Evolutionary conservation across 441 rosid species (phyloP).

Genomic region (Jatropha multifida): DNA sequence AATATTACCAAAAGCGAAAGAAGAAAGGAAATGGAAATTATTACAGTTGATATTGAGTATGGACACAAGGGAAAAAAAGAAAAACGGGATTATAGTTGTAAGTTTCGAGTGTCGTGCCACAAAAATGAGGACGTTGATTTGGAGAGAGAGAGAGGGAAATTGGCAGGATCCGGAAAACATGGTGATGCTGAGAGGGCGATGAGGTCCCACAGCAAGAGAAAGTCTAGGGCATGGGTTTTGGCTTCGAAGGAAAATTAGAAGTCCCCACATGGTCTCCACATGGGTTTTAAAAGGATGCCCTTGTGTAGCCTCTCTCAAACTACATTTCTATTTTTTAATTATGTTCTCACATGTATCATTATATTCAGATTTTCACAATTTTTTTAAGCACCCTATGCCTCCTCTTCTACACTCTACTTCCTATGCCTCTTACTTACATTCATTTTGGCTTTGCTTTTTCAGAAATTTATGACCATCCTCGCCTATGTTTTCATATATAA

Average conservation of each 20-base stretch:
- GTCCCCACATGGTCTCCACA: slow-evolving; percentile 56
- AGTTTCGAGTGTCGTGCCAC: not conserved
- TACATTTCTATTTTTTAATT: too few relatives aligned
- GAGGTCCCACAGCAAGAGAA: slow-evolving; percentile 37
- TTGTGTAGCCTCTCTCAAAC: slow-evolving; percentile 18
- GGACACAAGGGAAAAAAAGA: not conserved
- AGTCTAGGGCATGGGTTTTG: slow-evolving; percentile 35
- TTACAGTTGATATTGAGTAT: not conserved
- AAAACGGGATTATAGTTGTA: not conserved
- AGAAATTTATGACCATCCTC: too few relatives aligned
- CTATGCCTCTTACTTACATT: too few relatives aligned
- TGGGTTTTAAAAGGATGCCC: slow-evolving; percentile 36
- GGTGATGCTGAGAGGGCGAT: slow-evolving; percentile 34
- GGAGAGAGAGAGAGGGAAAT: slow-evolving; percentile 12
- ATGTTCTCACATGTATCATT: too few relatives aligned
- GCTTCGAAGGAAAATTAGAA: slow-evolving; percentile 19
- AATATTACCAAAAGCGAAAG: not conserved
- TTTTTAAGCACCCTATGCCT: too few relatives aligned
- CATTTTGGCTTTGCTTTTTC: too few relatives aligned
- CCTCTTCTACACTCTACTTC: too few relatives aligned
- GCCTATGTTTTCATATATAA: too few relatives aligned
- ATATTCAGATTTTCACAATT: too few relatives aligned
- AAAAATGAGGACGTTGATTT: slow-evolving; percentile 27
- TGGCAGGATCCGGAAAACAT: slow-evolving; percentile 69
- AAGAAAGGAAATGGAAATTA: too few relatives aligned